phyloP scores from a whole-genome alignment of 106 monocot species.

The Dendrobium catenatum region DNA sequence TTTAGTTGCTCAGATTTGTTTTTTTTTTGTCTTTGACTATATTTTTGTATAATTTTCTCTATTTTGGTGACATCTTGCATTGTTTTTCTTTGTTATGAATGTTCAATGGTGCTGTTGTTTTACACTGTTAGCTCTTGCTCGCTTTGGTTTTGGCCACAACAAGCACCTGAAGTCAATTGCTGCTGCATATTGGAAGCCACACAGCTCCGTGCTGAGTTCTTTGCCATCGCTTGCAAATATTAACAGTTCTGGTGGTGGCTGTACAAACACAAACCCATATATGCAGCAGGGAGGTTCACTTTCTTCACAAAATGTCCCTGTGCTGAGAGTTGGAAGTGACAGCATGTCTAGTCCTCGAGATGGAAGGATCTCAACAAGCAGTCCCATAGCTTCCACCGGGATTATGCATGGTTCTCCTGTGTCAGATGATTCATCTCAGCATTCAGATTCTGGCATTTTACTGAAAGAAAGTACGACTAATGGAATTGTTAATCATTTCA shows the following conservation, averaged over 20 bases:
- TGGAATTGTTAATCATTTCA: conserved; percentile 50
- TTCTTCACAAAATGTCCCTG: conserved; percentile 47
- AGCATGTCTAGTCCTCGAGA: conserved; percentile 32
- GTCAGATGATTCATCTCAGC: conserved; percentile 61
- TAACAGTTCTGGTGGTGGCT: conserved; percentile 23
- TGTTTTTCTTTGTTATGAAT: conserved; percentile 22
- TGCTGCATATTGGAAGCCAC: conserved; percentile 76
- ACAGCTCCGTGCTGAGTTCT: conserved; percentile 39
- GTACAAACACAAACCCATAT: conserved; percentile 30
- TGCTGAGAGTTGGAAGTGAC: conserved; percentile 64
- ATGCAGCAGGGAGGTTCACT: conserved; percentile 35
- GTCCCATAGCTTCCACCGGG: conserved; percentile 52
- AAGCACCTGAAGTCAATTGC: conserved; percentile 75
- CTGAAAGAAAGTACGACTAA: conserved; percentile 60
- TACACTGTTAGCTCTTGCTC: conserved; percentile 59
- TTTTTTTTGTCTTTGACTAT: not conserved
- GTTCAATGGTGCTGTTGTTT: conserved; percentile 9
- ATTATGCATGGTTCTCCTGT: conserved; percentile 62
- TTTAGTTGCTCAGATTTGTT: not conserved
- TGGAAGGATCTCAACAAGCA: conserved; percentile 78
- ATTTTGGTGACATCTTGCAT: not conserved
- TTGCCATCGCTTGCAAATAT: conserved; percentile 52
- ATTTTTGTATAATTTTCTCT: not conserved
- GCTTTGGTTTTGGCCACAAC: conserved; percentile 90
- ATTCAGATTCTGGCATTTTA: conserved; percentile 79